Evolutionary conservation across 148 eudicot species (phyloP).

Genomic region (Vaccinium myrtillus): DNA sequence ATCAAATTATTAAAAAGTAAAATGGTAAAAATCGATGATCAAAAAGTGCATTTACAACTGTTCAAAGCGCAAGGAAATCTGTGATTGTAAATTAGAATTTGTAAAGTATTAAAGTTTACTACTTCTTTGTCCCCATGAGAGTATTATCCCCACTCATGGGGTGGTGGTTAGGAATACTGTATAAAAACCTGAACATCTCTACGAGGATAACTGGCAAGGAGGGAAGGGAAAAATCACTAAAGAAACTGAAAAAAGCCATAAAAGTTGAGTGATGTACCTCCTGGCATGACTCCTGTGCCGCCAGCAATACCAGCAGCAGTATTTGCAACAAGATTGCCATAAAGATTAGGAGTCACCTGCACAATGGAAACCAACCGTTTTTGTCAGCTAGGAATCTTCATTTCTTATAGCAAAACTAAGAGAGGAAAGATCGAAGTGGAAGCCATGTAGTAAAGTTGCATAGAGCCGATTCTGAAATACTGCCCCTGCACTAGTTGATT

Average conservation of each 20-base stretch:
- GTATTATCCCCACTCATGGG: background rate
- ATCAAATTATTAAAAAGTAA: background rate
- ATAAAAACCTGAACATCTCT: background rate
- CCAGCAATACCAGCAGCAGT: conserved; percentile 58
- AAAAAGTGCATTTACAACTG: background rate
- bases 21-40: background rate
- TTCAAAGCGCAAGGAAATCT: background rate
- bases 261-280: conserved; percentile 31
- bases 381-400: background rate
- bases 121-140: background rate
- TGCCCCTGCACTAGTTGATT: background rate
- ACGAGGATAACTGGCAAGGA: background rate
- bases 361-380: background rate
- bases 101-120: background rate
- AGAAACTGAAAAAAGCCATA: background rate
- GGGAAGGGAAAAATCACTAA: background rate
- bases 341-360: conserved; percentile 28
- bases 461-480: background rate
- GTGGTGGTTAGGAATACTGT: background rate
- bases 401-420: background rate
- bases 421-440: background rate
- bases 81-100: background rate
- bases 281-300: conserved; percentile 58
- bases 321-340: conserved; percentile 52
- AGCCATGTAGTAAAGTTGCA: conserved; percentile 2